phyloP scores from a whole-genome alignment of 768 basidiomycete genomes.

The Austroboletus festivus region DNA sequence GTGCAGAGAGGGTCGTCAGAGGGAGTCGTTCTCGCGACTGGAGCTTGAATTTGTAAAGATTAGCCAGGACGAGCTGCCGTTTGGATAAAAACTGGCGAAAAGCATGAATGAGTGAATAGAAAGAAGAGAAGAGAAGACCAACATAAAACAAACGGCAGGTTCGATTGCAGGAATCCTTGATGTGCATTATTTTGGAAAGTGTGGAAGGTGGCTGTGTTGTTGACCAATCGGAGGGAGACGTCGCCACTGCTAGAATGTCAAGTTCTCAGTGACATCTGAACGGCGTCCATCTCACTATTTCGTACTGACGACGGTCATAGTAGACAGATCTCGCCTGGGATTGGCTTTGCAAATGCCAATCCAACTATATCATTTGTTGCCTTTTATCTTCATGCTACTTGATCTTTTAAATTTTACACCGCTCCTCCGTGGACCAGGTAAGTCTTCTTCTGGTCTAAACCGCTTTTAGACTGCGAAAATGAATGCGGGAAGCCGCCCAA shows the following conservation, averaged over 20 bases:
- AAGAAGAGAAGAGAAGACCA: background rate
- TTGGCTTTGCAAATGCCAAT: too few species aligned
- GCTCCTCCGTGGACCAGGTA: background rate
- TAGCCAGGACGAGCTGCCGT: constrained; percentile 31
- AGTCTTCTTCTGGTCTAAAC: background rate
- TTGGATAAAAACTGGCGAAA: constrained; percentile 18
- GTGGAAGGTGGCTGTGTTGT: constrained; percentile 12
- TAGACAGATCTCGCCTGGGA: too few species aligned
- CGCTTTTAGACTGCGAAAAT: background rate
- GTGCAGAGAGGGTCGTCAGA: constrained; percentile 47
- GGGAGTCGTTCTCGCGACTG: constrained; percentile 32
- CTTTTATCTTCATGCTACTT: too few species aligned
- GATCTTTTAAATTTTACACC: too few species aligned
- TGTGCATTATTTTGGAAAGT: constrained; percentile 15
- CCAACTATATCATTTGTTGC: too few species aligned
- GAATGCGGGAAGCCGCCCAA: background rate
- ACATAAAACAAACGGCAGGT: constrained; percentile 25
- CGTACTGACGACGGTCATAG: too few species aligned
- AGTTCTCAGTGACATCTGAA: background rate
- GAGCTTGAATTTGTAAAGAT: constrained; percentile 24
- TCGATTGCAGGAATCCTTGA: constrained; percentile 20
- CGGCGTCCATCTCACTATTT: background rate
- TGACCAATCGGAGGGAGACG: background rate
- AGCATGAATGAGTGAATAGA: background rate
- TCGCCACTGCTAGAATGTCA: background rate